Base-by-base conservation (phyloP, 331 rosid species). In the Prunus yedoensis region DNA sequence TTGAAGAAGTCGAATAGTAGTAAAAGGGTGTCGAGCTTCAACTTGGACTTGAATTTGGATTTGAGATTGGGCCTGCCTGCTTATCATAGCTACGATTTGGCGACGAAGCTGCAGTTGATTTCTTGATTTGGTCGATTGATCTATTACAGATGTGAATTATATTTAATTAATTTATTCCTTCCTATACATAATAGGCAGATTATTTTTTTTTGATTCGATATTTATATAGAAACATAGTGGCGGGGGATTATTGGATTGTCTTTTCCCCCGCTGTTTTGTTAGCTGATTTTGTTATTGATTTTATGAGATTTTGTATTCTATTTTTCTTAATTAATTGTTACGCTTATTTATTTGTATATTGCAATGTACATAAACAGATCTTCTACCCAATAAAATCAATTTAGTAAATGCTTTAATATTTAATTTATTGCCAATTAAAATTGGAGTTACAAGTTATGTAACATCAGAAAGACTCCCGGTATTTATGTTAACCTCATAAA, bases 1-100 rank as follows among this genome's bases (percentile, higher is more conserved):
- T 70, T 85, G 70, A 87, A 85, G 81, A 87, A 85, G 77, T 54
- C 82, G 7, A 83, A 46, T 51, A 67, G 79, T 13, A 45, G 23
- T 23, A 73, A 75, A 27, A 79, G 79, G 75, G 76, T 82, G 17
- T 61, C 75, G 79, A 76, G 85, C 65, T 58, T 85, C 67, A 76
- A 72, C 23, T 4, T 60, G 63, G 81, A 70, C 16, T 49, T 79
- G 70, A 80, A 79, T 43, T 57, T 69, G 54, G 81, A 70, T 23
- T 28, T 77, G 70, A 78, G 73, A 47, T 56, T 88, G 79, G 78
- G 85, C 17, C 98, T 93, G 2, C 67, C 70, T 1, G 93, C 82
- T 57, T 66, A 75, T 53, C 23, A 51, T 38, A 38, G 43, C 5
- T 49, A 70, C n/a, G 76, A 77, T 71, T 71, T 82, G 70, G 9